Conservation (phyloP, 352 stramenopile genomes). For the Phytophthora colocasiae region DNA sequence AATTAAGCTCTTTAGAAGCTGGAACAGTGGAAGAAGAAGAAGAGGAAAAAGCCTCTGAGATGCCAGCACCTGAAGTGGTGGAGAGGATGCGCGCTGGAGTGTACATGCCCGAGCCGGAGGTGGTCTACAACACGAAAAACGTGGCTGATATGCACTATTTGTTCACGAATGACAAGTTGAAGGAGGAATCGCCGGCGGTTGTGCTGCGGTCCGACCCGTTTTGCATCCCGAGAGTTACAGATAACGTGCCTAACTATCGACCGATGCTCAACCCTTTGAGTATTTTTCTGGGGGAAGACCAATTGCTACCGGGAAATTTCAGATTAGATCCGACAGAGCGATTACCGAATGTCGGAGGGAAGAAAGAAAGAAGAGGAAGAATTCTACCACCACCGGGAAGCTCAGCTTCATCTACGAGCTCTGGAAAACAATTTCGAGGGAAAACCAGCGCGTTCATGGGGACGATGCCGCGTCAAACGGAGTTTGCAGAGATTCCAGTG, state of each 20-base stretch:
- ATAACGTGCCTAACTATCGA: constrained; percentile 77
- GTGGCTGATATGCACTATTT: constrained; percentile 65
- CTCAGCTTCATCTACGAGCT: constrained; percentile 29
- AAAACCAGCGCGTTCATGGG: constrained; percentile 71
- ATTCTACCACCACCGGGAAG: constrained; percentile 7
- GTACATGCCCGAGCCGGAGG: constrained; percentile 31
- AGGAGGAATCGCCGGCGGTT: constrained; percentile 53
- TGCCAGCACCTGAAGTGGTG: constrained; percentile 19
- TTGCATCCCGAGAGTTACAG: constrained; percentile 74
- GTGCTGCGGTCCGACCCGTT: constrained; percentile 71
- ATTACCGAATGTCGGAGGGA: constrained; percentile 23
- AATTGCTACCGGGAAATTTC: constrained; percentile 74
- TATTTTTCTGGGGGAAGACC: constrained; percentile 73
- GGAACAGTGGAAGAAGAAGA: constrained; percentile 17
- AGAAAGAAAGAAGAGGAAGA: constrained; percentile 5
- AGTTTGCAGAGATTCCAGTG: constrained; percentile 62
- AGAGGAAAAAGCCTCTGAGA: constrained; percentile 22
- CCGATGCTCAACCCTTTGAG: constrained; percentile 75
- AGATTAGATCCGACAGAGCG: constrained; percentile 58
- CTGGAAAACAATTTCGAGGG: constrained; percentile 30
- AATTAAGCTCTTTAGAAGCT: neutral
- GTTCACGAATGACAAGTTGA: constrained; percentile 74
- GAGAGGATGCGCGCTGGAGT: constrained; percentile 29
- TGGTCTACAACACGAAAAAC: constrained; percentile 42
- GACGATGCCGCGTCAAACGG: constrained; percentile 56